Conservation (phyloP, 108 stramenopile genomes). For the Pinguiococcus pyrenoidosus region DNA sequence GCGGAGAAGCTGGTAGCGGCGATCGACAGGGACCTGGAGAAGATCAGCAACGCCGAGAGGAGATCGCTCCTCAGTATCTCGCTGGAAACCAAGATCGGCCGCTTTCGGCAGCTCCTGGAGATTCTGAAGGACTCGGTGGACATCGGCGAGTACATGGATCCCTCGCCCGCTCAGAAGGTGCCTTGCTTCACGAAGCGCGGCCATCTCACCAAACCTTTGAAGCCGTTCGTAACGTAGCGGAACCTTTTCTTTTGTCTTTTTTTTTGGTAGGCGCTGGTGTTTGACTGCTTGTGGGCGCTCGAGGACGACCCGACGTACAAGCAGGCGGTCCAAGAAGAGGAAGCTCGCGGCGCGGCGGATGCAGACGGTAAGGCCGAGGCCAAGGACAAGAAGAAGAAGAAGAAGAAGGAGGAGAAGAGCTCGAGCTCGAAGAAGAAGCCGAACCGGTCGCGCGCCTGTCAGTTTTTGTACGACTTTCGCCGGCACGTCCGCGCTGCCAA, state of each 20-base stretch:
- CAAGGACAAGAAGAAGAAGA: constrained; percentile 43
- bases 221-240: too few species aligned
- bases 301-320: too few species aligned
- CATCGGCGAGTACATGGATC: constrained; percentile 53
- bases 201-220: too few species aligned
- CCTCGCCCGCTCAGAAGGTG: too few species aligned
- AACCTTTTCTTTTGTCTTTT: too few species aligned
- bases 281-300: background rate
- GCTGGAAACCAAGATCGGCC: constrained; percentile 71
- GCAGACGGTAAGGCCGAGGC: constrained; percentile 10
- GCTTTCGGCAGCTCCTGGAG: constrained; percentile 88
- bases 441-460: constrained; percentile 1
- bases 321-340: too few species aligned
- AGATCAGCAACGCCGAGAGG: constrained; percentile 61
- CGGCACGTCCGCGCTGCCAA: too few species aligned
- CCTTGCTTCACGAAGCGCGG: too few species aligned
- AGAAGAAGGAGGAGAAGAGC: constrained; percentile 51
- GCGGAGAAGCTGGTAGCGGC: constrained; percentile 63
- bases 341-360: background rate
- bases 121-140: constrained; percentile 69
- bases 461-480: constrained; percentile 78
- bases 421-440: constrained; percentile 29
- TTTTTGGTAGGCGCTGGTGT: too few species aligned
- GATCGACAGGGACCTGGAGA: constrained; percentile 76
- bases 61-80: constrained; percentile 56